Percentiles rank a stretch among this genome's conserved stretches.
Conservation (phyloP, 345 rosid species). For the Sonneratia caseolaris region DNA sequence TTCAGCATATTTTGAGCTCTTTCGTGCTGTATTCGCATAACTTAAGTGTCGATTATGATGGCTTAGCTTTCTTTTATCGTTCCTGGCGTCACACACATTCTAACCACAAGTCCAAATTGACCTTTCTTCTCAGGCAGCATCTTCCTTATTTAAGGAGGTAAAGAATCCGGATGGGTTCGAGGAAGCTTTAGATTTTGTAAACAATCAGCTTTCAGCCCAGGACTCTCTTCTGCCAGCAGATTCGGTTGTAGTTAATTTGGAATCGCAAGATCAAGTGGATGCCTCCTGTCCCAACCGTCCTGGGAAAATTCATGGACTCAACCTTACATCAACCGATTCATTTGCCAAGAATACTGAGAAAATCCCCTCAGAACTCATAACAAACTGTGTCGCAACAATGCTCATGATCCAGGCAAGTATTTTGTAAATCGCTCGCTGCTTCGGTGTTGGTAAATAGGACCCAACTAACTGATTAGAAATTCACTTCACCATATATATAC, state of each 20-base stretch:
- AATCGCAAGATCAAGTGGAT: slow-evolving; percentile 23
- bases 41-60: background rate
- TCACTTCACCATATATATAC: background rate
- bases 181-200: slow-evolving; percentile 53
- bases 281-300: slow-evolving; percentile 27
- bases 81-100: background rate
- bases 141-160: slow-evolving; percentile 56
- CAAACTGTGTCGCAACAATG: slow-evolving; percentile 78
- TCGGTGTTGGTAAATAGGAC: background rate
- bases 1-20: background rate
- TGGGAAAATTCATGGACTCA: slow-evolving; percentile 9
- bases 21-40: background rate
- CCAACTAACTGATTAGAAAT: background rate
- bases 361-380: slow-evolving; percentile 65
- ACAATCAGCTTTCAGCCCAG: slow-evolving; percentile 28
- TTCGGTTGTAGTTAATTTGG: slow-evolving; percentile 28
- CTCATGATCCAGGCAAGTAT: slow-evolving; percentile 75
- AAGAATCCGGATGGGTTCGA: slow-evolving; percentile 46
- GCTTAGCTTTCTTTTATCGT: background rate
- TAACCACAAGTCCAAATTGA: background rate
- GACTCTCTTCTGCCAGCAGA: slow-evolving; percentile 23
- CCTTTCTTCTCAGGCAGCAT: slow-evolving; percentile 43
- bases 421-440: background rate
- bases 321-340: slow-evolving; percentile 22
- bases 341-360: slow-evolving; percentile 30